These are phyloP conservation scores for Oryza meyeriana DNA, from an alignment of 176 grass and related monocot species.

Conservation along the genomic window DNA sequence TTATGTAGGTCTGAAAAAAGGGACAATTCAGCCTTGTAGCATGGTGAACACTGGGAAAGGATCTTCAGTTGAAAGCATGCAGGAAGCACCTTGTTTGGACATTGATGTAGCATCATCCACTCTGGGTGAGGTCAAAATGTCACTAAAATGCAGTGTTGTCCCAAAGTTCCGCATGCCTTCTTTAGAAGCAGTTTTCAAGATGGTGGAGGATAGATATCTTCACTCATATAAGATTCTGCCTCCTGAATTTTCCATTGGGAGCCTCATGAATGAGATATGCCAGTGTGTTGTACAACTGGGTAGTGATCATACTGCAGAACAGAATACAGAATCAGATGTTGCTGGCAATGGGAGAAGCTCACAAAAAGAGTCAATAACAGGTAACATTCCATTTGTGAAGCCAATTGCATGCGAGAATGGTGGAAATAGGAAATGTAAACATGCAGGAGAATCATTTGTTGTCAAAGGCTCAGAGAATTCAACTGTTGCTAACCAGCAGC, in stretches of 20 bases:
- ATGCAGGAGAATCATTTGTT: constrained; percentile 7
- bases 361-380: neutral
- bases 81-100: constrained; percentile 29
- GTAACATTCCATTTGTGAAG: neutral
- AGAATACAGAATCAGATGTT: constrained; percentile 14
- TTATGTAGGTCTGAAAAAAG: constrained; percentile 33
- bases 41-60: neutral
- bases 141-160: constrained; percentile 35
- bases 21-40: neutral
- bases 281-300: constrained; percentile 42
- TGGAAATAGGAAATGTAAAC: constrained; percentile 20
- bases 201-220: constrained; percentile 58
- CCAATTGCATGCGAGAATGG: constrained; percentile 17
- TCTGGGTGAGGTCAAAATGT: constrained; percentile 59
- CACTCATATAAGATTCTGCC: constrained; percentile 49
- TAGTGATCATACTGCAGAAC: constrained; percentile 19
- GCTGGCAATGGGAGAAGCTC: neutral
- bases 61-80: constrained; percentile 24
- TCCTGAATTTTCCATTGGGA: constrained; percentile 54
- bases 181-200: constrained; percentile 56
- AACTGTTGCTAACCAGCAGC: constrained; percentile 6
- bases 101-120: constrained; percentile 62
- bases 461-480: constrained; percentile 9
- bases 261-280: constrained; percentile 66
- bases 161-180: constrained; percentile 44